Conservation (phyloP, 805 yeast species). For the Candida arabinofermentans region DNA sequence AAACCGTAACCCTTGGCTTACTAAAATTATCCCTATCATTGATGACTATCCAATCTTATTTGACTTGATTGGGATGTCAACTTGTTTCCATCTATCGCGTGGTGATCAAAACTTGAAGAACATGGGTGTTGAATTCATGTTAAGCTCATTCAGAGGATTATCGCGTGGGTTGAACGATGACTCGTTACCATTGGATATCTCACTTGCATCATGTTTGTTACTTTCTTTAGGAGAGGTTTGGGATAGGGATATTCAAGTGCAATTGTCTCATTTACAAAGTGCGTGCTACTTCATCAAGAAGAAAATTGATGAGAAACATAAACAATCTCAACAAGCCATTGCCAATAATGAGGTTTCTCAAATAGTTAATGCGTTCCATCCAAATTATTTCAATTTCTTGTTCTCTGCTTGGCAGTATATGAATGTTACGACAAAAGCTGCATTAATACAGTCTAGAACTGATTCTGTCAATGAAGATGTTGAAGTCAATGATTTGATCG, state of each 20-base stretch:
- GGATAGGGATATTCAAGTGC: conserved; percentile 6
- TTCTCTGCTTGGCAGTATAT: conserved; percentile 21
- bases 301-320: conserved; percentile 7
- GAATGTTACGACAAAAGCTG: conserved; percentile 13
- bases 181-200: conserved; percentile 11
- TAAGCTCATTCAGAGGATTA: conserved; percentile 9
- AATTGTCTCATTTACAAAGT: conserved; percentile 12
- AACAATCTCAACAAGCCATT: not conserved
- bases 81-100: conserved; percentile 12
- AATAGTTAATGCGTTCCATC: conserved; percentile 1
- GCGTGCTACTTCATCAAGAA: conserved; percentile 14
- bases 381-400: conserved; percentile 11
- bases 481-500: conserved; percentile 1
- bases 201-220: conserved; percentile 11
- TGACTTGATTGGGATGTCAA: conserved; percentile 13
- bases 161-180: conserved; percentile 8
- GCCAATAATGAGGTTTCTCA: not conserved
- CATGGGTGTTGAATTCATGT: conserved; percentile 11
- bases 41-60: conserved; percentile 10
- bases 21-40: conserved; percentile 7
- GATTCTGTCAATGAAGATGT: conserved; percentile 1
- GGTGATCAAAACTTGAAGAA: conserved; percentile 5
- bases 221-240: conserved; percentile 15
- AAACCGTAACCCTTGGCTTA: conserved; percentile 14
- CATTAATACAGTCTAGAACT: conserved; percentile 5